Conservation (phyloP, 2,329 filamentous ascomycete species). For the Cladosporium cucumerinum region DNA sequence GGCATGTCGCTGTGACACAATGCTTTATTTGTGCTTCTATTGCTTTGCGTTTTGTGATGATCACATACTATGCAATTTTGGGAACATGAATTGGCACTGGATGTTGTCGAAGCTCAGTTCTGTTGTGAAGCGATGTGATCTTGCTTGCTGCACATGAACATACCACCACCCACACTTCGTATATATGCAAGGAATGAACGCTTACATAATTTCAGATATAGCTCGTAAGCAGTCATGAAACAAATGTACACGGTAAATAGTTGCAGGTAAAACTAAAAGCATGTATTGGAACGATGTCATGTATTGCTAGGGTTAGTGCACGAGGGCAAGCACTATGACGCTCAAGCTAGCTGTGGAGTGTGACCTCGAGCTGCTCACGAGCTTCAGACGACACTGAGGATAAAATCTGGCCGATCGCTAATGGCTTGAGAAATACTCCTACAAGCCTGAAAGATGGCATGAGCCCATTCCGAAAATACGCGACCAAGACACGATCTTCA, state of each 20-base stretch:
- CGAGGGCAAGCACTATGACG: background rate
- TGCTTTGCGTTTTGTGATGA: background rate
- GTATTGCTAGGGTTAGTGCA: background rate
- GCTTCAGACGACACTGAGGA: background rate
- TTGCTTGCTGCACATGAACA: background rate
- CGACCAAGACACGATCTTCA: background rate
- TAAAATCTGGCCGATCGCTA: background rate
- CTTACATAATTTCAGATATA: background rate
- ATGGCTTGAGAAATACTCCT: background rate
- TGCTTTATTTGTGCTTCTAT: background rate
- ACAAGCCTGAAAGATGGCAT: constrained; percentile 14
- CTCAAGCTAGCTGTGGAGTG: background rate
- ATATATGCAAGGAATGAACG: background rate
- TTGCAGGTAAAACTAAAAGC: background rate
- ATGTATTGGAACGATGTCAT: background rate
- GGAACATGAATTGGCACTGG: background rate
- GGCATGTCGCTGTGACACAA: no score
- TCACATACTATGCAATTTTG: background rate
- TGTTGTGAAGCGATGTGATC: background rate
- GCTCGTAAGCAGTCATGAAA: background rate
- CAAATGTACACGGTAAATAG: background rate
- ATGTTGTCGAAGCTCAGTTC: background rate
- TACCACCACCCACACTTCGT: background rate
- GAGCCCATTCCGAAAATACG: background rate
- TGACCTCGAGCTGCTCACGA: background rate